phyloP scores from a whole-genome alignment of 2,329 filamentous ascomycete species.

The Ascochyta viciae-villosae region DNA sequence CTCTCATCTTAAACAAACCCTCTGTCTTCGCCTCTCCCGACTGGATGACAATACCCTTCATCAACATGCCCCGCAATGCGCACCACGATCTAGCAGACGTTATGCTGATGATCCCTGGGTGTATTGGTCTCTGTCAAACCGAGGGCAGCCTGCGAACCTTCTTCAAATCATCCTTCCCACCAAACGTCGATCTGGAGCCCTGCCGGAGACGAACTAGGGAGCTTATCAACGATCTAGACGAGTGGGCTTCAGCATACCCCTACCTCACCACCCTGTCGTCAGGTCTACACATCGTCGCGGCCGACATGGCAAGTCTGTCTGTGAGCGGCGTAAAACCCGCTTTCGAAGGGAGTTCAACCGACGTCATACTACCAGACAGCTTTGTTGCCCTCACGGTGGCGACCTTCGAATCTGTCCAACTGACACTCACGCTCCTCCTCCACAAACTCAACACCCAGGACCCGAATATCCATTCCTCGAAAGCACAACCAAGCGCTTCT shows the following conservation, averaged over 20 bases:
- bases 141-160: slow-evolving; percentile 29
- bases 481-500: not conserved
- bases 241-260: slow-evolving; percentile 31
- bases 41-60: slow-evolving; percentile 43
- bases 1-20: slow-evolving; percentile 36
- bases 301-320: slow-evolving; percentile 20
- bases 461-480: not conserved
- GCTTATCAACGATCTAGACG: slow-evolving; percentile 26
- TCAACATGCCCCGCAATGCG: slow-evolving; percentile 29
- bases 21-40: slow-evolving; percentile 35
- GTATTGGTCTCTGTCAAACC: slow-evolving; percentile 24
- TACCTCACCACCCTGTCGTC: slow-evolving; percentile 22
- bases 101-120: slow-evolving; percentile 36
- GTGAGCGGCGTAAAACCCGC: slow-evolving; percentile 5
- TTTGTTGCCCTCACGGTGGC: slow-evolving; percentile 33
- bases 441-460: slow-evolving; percentile 26
- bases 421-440: slow-evolving; percentile 28
- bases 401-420: slow-evolving; percentile 27
- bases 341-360: slow-evolving; percentile 5
- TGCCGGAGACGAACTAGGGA: slow-evolving; percentile 22
- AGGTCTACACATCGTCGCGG: slow-evolving; percentile 10
- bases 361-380: slow-evolving; percentile 26
- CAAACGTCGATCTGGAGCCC: slow-evolving; percentile 18
- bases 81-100: slow-evolving; percentile 37
- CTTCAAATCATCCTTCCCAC: slow-evolving; percentile 26